Evolutionary conservation across 805 yeast genomes (phyloP), one percentile per base, ranked within the genome.

Genomic region (Candida sakaeoensis): DNA sequence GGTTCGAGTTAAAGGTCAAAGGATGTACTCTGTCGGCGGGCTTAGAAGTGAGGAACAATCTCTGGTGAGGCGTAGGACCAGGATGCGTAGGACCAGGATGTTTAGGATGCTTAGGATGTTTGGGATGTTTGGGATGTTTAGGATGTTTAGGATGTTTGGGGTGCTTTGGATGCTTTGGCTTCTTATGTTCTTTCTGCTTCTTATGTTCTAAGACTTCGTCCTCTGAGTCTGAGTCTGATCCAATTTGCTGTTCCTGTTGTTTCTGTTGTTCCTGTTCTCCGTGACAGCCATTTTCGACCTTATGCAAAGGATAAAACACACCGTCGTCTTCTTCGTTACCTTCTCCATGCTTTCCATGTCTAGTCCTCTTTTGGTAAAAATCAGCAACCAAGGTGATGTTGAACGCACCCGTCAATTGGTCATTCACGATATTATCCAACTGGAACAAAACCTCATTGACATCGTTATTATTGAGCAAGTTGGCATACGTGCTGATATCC

Each of bases 381-480:
- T 67, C 61, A 9, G 76, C 79, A 8, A 62, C 58, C 41, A 86
- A 59, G 2, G 68, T 58, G 16, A 80, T 67, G 34, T 76, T 61
- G 62, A 84, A 82, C 1, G 61, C 68, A 5, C 95, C 95, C 2
- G 76, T 77, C 41, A 81, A 63, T 26, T 70, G 64, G 4, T 68
- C 70, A 19, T 75, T 72, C 19, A 79, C 52, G 17, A 79, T 51
- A 52, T 88, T 87, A 52, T 83, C 86, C 49, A 87, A 71, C 51
- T 82, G 82, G 46, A 83, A 72, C 31, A 75, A 61, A 17, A 79
- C 50, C 5, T 70, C 57, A 5, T 68, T 50, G 3, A 66, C 64
- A 10, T 65, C 48, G n/a, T 34, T n/a, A n/a, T n/a, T n/a, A n/a
- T n/a, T 16, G 55, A 87, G 84, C 24, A 86, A 55, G 0, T 63